These are phyloP conservation scores for Mycena floridula DNA, from an alignment of 768 basidiomycete species.

Conservation along the genomic window DNA sequence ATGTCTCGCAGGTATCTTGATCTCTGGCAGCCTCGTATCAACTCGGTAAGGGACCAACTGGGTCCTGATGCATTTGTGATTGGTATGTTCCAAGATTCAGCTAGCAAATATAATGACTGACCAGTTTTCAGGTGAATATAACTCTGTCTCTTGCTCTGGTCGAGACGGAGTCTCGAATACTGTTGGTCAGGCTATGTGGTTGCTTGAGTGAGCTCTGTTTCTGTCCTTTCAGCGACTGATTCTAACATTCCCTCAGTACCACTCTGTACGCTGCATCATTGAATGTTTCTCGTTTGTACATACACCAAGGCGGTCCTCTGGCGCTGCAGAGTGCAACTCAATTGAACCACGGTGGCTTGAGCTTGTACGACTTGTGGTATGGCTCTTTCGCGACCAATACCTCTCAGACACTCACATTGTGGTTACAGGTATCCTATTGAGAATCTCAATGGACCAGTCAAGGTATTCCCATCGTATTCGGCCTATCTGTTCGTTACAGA, in stretches of 20 bases:
- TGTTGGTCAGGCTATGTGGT: slow-evolving; percentile 50
- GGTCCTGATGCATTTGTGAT: slow-evolving; percentile 44
- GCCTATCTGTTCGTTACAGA: slow-evolving; percentile 48
- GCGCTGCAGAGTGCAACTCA: slow-evolving; percentile 44
- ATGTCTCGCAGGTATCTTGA: slow-evolving; percentile 38
- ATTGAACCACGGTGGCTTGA: slow-evolving; percentile 40
- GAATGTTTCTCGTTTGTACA: slow-evolving; percentile 44
- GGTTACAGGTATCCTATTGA: slow-evolving; percentile 38
- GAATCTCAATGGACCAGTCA: slow-evolving; percentile 39
- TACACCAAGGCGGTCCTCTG: slow-evolving; percentile 51
- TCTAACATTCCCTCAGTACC: too few relatives aligned
- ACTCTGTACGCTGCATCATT: slow-evolving; percentile 42
- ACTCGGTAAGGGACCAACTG: slow-evolving; percentile 37
- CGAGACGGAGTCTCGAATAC: slow-evolving; percentile 45
- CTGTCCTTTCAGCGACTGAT: too few relatives aligned
- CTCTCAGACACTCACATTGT: not conserved
- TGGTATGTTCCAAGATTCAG: slow-evolving; percentile 20
- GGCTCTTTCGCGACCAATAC: not conserved
- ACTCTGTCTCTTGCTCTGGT: slow-evolving; percentile 49
- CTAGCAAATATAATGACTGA: not conserved
- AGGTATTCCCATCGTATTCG: slow-evolving; percentile 49
- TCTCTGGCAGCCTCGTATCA: slow-evolving; percentile 48
- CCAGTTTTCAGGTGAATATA: slow-evolving; percentile 38
- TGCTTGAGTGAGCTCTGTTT: too few relatives aligned
- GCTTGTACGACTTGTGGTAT: slow-evolving; percentile 42